Conservation (phyloP, 78 protist species). For the Anaeramoeba flamelloides region DNA sequence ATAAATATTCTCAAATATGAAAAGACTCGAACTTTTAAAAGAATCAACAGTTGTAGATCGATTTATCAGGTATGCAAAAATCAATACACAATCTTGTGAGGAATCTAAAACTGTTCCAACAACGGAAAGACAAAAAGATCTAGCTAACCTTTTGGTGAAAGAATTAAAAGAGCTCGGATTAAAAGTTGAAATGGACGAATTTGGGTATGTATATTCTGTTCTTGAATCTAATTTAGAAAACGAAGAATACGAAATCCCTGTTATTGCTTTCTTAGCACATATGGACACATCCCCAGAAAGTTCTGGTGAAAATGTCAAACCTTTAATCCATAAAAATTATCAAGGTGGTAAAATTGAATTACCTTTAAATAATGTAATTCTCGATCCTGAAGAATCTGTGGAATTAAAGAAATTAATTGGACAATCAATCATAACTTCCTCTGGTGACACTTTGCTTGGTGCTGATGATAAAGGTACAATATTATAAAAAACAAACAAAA, state of each 20-base stretch:
- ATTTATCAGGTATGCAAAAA: constrained; percentile 4
- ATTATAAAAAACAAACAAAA: no score
- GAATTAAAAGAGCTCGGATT: not conserved
- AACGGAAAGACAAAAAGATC: not conserved
- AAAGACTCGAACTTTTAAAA: no score
- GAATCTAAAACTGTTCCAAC: not conserved
- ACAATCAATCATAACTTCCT: not conserved
- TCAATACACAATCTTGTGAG: not conserved
- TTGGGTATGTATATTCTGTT: not conserved
- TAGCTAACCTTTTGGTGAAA: not conserved
- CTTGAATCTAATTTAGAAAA: not conserved
- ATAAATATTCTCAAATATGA: no score
- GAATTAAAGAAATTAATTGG: not conserved
- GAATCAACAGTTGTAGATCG: constrained; percentile 1
- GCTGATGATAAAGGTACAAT: constrained; percentile 1
- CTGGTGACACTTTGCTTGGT: not conserved
- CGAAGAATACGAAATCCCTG: not conserved
- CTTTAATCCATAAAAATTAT: not conserved
- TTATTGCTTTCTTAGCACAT: not conserved
- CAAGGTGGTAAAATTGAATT: constrained; percentile 2
- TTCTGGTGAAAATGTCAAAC: not conserved
- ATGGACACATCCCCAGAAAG: constrained; percentile 9
- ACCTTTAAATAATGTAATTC: not conserved
- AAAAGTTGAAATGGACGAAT: constrained; percentile 3
- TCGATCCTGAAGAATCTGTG: not conserved